phyloP scores from a whole-genome alignment of 192 early-diverging fungal species.

The Backusella mclennaniae region DNA sequence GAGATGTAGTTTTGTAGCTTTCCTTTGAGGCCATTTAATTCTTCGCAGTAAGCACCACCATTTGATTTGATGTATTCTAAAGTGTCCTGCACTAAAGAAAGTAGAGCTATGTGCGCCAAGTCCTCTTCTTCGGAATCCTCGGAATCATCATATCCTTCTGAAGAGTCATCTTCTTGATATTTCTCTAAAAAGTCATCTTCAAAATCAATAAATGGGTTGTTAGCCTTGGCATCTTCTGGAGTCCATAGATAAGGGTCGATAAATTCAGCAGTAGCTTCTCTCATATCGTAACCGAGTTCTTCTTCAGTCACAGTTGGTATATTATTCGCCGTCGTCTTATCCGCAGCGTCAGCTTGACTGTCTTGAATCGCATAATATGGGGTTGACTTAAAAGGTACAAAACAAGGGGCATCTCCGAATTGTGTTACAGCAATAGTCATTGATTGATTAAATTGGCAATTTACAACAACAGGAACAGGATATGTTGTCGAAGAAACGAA shows the following conservation, averaged over 20 bases:
- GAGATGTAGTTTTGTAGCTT: conserved; percentile 1
- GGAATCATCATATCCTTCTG: neutral
- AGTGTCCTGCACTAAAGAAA: conserved; percentile 11
- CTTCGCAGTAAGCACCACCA: neutral
- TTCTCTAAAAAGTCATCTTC: neutral
- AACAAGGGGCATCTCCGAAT: neutral
- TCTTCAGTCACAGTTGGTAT: neutral
- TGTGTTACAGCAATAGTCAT: neutral
- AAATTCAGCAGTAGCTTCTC: neutral
- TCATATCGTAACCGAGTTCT: neutral
- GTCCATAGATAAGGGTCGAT: neutral
- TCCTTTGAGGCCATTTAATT: neutral
- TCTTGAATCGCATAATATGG: neutral
- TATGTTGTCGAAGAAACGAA: neutral
- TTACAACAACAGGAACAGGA: conserved; percentile 1
- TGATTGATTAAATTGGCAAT: neutral
- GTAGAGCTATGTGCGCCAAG: neutral
- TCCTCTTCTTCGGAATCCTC: conserved; percentile 4
- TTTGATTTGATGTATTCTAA: conserved; percentile 8
- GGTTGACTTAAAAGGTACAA: neutral
- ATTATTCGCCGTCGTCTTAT: neutral
- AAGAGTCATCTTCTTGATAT: conserved; percentile 6
- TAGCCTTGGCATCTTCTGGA: neutral
- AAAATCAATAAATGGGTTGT: neutral
- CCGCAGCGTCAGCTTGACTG: neutral